Conservation (phyloP, 768 basidiomycete genomes). For the Auriscalpium microsporum region DNA sequence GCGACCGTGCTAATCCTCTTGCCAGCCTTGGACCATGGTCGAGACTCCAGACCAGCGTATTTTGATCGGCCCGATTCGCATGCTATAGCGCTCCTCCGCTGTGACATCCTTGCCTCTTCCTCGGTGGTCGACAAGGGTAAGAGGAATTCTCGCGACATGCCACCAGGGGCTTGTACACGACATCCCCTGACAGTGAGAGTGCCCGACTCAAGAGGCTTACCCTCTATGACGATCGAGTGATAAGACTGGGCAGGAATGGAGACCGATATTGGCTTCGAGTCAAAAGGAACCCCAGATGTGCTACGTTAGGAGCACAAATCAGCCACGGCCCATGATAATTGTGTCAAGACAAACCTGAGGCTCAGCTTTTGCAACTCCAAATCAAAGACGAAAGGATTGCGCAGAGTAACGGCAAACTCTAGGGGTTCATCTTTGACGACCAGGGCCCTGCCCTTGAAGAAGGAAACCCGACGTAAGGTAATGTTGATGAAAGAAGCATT, state of each 20-base stretch:
- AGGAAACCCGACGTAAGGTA: background rate
- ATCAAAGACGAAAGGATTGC: slow-evolving; percentile 90
- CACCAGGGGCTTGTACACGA: slow-evolving; percentile 66
- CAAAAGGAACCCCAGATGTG: slow-evolving; percentile 72
- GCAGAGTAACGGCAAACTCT: slow-evolving; percentile 77
- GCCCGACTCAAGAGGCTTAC: slow-evolving; percentile 58
- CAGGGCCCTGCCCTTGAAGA: slow-evolving; percentile 43
- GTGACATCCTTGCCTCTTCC: slow-evolving; percentile 54
- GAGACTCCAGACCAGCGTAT: slow-evolving; percentile 62
- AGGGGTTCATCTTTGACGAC: slow-evolving; percentile 78
- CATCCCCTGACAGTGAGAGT: slow-evolving; percentile 70
- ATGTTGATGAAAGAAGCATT: background rate
- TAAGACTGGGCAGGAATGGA: slow-evolving; percentile 66
- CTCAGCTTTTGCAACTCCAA: slow-evolving; percentile 77
- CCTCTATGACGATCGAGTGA: slow-evolving; percentile 65
- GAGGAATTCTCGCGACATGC: slow-evolving; percentile 60
- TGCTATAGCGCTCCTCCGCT: slow-evolving; percentile 48
- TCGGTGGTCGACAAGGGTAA: slow-evolving; percentile 65
- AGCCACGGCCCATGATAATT: no score
- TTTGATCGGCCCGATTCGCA: slow-evolving; percentile 70
- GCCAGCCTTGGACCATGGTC: slow-evolving; percentile 46
- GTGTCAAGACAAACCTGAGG: slow-evolving; percentile 50
- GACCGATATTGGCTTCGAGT: slow-evolving; percentile 53
- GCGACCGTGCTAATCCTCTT: slow-evolving; percentile 31
- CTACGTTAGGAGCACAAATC: slow-evolving; percentile 31